Conservation (phyloP, 2,329 filamentous ascomycete species). For the Fusarium marasasianum region DNA sequence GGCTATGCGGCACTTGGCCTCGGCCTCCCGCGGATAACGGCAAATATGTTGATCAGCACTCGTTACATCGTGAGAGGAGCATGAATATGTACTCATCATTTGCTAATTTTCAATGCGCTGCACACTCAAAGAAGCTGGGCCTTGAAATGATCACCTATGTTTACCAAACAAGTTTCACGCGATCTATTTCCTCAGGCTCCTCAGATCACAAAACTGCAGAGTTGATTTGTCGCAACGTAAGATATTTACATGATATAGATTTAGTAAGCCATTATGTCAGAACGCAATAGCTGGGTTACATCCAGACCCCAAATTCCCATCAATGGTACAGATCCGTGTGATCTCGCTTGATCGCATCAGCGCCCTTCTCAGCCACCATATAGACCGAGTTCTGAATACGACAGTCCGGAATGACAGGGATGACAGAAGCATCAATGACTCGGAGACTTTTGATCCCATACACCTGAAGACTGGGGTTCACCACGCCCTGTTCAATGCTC, state of each 20-base stretch:
- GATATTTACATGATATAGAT: rapidly evolving
- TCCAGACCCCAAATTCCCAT: not conserved
- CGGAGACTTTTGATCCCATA: conserved; percentile 63
- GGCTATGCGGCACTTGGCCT: not conserved
- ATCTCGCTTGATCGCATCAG: not conserved
- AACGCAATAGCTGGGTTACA: too few relatives aligned
- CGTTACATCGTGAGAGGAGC: not conserved
- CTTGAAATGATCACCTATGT: rapidly evolving
- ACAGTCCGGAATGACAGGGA: conserved; percentile 64
- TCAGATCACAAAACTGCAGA: rapidly evolving
- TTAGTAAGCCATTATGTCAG: rapidly evolving
- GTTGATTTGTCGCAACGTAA: rapidly evolving
- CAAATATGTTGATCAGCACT: not conserved
- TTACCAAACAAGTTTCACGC: rapidly evolving
- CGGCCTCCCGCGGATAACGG: not conserved
- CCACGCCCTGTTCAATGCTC: conserved; percentile 57
- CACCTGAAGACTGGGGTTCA: conserved; percentile 60
- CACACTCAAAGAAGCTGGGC: too few relatives aligned
- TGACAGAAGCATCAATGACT: conserved; percentile 64
- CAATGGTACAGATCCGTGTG: not conserved
- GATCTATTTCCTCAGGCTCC: too few relatives aligned
- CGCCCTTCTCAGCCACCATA: conserved; percentile 65
- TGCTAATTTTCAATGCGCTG: too few relatives aligned
- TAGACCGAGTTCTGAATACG: conserved; percentile 70
- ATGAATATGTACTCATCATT: not conserved